A percentile compares a stretch with the other conserved stretches of the same genome.
Conservation (phyloP, 148 eudicot genomes). For the Nepenthes mirabilis region DNA sequence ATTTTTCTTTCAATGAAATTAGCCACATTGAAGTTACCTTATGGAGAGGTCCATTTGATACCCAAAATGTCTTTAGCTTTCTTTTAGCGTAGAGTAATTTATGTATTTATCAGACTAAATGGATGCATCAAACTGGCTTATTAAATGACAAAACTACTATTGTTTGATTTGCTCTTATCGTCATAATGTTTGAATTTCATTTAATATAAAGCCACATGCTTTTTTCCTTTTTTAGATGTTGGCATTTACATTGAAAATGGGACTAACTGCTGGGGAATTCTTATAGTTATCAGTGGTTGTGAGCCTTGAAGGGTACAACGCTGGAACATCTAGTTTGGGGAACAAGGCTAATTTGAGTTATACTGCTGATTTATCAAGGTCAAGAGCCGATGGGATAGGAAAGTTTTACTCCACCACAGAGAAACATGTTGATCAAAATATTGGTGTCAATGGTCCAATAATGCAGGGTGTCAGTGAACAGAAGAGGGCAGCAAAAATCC, state of each 20-base stretch:
- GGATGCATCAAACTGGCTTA: no score
- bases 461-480: conserved; percentile 20
- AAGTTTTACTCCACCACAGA: conserved; percentile 22
- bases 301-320: conserved; percentile 35
- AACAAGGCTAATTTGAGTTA: conserved; percentile 29
- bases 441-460: conserved; percentile 26
- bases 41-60: no score
- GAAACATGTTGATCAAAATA: conserved; percentile 22
- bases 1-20: no score
- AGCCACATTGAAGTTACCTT: no score
- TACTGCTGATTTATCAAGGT: conserved; percentile 26
- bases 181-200: background rate
- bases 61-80: no score
- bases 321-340: conserved; percentile 29
- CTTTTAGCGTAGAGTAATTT: no score
- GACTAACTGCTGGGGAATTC: background rate
- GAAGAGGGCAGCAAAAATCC: conserved; percentile 61
- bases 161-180: no score
- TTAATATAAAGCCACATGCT: background rate
- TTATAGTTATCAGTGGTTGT: conserved; percentile 35
- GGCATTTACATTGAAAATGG: background rate
- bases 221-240: background rate
- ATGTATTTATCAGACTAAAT: no score
- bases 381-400: conserved; percentile 19
- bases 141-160: no score